These are phyloP conservation scores for Ustilago crameri DNA, from an alignment of 1,284 basidiomycete species.

Conservation along the genomic window DNA sequence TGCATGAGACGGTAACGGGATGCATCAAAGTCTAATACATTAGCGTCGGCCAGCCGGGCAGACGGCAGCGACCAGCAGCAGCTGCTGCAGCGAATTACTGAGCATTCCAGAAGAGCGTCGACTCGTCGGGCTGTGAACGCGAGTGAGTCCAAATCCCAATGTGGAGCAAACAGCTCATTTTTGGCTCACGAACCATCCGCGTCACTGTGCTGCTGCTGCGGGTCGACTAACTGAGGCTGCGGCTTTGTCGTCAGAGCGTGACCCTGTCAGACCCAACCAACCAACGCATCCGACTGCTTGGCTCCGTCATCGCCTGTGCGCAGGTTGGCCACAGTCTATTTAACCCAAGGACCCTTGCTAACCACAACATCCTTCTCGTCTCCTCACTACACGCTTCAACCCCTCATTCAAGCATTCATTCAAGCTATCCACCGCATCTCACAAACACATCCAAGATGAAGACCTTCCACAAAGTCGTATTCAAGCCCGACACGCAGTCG, in stretches of 20 bases:
- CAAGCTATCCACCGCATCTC: no score
- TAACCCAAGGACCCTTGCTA: slow-evolving; percentile 5
- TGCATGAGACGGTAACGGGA: neutral
- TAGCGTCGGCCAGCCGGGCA: no score
- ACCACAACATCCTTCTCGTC: neutral
- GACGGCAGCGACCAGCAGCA: no score
- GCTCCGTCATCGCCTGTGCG: no score
- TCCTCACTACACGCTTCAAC: slow-evolving; percentile 2
- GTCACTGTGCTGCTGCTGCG: slow-evolving; percentile 14
- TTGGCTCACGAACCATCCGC: slow-evolving; percentile 9
- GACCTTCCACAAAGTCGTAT: slow-evolving; percentile 61
- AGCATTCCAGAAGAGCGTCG: no score
- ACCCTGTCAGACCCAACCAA: no score
- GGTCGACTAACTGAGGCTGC: no score
- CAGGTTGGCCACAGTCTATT: no score
- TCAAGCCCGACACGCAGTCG: slow-evolving; percentile 67
- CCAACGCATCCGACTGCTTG: neutral
- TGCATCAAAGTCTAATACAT: neutral
- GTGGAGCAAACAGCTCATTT: neutral
- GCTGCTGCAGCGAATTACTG: no score
- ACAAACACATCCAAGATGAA: slow-evolving; percentile 19
- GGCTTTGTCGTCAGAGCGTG: no score
- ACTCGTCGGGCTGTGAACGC: no score
- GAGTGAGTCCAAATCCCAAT: no score
- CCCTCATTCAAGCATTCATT: neutral